Evolutionary conservation across 2,329 filamentous ascomycete genomes (phyloP), one percentile per base, ranked within the genome.

Genomic region (Diaporthe batatas): DNA sequence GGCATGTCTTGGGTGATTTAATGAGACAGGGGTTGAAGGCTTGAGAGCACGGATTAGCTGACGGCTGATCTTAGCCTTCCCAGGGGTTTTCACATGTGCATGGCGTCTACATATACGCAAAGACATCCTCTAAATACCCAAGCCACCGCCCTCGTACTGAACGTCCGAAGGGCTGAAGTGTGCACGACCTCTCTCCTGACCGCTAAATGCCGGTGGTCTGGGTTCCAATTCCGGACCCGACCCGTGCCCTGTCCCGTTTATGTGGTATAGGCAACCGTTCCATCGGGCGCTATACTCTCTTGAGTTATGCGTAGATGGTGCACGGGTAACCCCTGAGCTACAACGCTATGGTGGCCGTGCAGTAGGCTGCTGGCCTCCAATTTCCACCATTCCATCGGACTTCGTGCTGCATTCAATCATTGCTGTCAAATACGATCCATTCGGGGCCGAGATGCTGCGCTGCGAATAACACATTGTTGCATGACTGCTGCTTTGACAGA

Each of bases 261-360:
- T 29, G 21, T 51, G 44, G 39, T 42, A 39, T 16, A 2, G 32
- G 47, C 14, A 29, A 39, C 47, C 47, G 47, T 67, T 53, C 62
- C 32, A 39, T 67, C 47, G 47, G 47, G 62, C 62, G 62, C 62
- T 67, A 53, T 39, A 53, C 47, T 39, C 47, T 25, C 14, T 36
- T 18, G 32, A 53, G 62, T 53, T 53, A 39, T 53, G 47, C 62
- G 39, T 67, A 14, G 32, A 32, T 16, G 6, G 62, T 51, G 62
- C 62, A 67, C 62, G 62, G 62, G 36, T 51, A 53, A 25, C 62
- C 62, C 62, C 62, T 67, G 62, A 67, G 44, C 29, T 51, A 32
- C 62, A 25, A 67, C 62, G 44, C 44, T 67, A 67, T 25, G 14
- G 44, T 25, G 21, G 2, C 21, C 62, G 44, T 67, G 44, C 29